Percentiles rank a stretch among this genome's conserved stretches.
phyloP scores from a whole-genome alignment of 2,329 filamentous ascomycete genomes.

The Xylariaceae sp. region DNA sequence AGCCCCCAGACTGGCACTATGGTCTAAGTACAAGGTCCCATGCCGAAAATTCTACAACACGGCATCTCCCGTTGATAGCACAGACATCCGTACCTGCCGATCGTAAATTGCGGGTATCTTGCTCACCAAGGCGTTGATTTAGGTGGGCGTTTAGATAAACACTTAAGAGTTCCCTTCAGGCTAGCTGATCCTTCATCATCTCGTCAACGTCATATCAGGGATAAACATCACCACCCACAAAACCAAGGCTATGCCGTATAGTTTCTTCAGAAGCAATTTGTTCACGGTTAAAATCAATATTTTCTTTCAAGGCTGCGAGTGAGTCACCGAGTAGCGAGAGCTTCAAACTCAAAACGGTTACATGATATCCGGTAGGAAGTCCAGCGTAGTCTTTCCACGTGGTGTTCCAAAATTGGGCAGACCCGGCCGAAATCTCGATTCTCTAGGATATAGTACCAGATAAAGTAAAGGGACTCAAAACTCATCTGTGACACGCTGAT shows the following conservation, averaged over 20 bases:
- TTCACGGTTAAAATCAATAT: constrained; percentile 27
- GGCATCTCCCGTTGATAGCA: constrained; percentile 25
- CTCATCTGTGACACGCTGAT: constrained; percentile 48
- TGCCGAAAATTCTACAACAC: constrained; percentile 36
- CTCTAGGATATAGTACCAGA: constrained; percentile 36
- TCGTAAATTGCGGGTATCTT: constrained; percentile 44
- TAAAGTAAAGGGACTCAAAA: constrained; percentile 42
- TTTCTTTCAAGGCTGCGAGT: neutral
- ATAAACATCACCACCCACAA: constrained; percentile 16
- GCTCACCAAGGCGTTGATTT: constrained; percentile 45
- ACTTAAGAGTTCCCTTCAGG: constrained; percentile 37
- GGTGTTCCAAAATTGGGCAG: constrained; percentile 46
- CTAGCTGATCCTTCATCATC: constrained; percentile 44
- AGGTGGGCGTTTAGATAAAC: constrained; percentile 34
- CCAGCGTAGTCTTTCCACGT: constrained; percentile 39
- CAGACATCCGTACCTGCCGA: constrained; percentile 28
- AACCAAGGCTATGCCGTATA: constrained; percentile 34
- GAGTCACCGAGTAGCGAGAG: neutral
- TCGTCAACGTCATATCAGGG: constrained; percentile 35
- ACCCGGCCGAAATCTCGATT: constrained; percentile 37
- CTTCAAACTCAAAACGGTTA: neutral
- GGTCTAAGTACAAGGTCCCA: constrained; percentile 23
- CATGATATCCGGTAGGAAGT: constrained; percentile 28
- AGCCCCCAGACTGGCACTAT: constrained; percentile 26
- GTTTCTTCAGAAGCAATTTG: constrained; percentile 40